Evolutionary conservation across 139 green algal species (phyloP).

Genomic region (Penium margaritaceum): DNA sequence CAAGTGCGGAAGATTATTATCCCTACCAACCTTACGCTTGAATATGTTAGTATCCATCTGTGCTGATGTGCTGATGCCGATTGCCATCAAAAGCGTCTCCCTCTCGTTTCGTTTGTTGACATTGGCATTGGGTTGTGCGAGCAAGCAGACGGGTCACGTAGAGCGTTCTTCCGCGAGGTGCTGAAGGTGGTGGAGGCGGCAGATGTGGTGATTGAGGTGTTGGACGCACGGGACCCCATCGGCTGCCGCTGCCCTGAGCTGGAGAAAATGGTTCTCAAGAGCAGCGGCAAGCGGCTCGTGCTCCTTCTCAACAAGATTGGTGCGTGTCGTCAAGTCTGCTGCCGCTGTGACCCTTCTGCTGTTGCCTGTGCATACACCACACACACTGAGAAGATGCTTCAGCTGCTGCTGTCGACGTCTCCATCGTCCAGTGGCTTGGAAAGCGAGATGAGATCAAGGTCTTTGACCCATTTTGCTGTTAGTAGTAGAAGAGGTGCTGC

Average conservation of each 20-base stretch:
- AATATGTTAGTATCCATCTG: no score
- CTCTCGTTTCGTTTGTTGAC: no score
- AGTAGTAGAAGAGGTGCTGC: no score
- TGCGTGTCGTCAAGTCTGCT: no score
- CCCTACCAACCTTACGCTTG: no score
- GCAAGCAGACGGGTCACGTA: slow-evolving; percentile 60
- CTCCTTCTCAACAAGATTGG: slow-evolving; percentile 96
- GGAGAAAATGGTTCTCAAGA: slow-evolving; percentile 73
- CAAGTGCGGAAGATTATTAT: no score
- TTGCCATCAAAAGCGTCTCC: no score
- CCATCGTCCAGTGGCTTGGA: not conserved
- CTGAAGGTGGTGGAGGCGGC: slow-evolving; percentile 78
- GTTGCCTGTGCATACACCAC: not conserved
- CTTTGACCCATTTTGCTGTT: slow-evolving; percentile 40
- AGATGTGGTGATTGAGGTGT: slow-evolving; percentile 82
- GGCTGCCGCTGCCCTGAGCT: slow-evolving; percentile 83
- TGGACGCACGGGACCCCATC: slow-evolving; percentile 89
- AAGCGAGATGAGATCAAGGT: not conserved
- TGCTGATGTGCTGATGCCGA: no score
- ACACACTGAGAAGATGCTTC: not conserved
- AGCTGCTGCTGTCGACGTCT: not conserved
- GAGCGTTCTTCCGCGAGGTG: slow-evolving; percentile 92
- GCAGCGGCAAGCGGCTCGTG: slow-evolving; percentile 82
- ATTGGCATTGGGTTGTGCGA: no score
- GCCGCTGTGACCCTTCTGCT: not conserved